These are phyloP conservation scores for Streptanthus diversifolius DNA, from an alignment of 345 rosid species.

Conservation along the genomic window DNA sequence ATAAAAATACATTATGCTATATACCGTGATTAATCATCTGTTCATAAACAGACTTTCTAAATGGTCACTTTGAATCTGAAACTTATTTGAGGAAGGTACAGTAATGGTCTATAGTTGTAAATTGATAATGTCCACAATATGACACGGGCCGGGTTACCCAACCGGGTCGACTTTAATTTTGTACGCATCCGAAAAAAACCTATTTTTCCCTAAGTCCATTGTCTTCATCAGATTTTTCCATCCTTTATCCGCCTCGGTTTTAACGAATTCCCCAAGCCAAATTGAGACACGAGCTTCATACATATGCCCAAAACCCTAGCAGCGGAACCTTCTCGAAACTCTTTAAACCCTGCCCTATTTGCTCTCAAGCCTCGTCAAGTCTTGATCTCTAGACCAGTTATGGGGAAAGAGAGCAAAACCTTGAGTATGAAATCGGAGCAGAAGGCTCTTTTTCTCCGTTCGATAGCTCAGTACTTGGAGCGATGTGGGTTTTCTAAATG, in stretches of 20 bases:
- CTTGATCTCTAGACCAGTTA: constrained; percentile 33
- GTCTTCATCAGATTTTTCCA: not conserved
- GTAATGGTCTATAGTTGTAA: too few species aligned
- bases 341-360: constrained; percentile 36
- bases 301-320: constrained; percentile 31
- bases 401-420: constrained; percentile 30
- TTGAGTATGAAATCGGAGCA: constrained; percentile 31
- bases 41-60: too few species aligned
- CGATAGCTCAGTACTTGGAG: constrained; percentile 56
- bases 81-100: too few species aligned
- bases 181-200: not conserved
- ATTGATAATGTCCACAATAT: too few species aligned
- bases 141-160: not conserved
- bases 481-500: constrained; percentile 59
- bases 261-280: not conserved
- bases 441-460: constrained; percentile 42
- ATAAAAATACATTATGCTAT: too few species aligned
- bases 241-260: not conserved
- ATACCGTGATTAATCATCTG: too few species aligned
- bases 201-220: constrained; percentile 5
- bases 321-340: not conserved
- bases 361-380: constrained; percentile 62
- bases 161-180: constrained; percentile 14
- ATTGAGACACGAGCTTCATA: constrained; percentile 21
- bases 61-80: too few species aligned